Percentiles rank a stretch among this genome's conserved stretches.
These are phyloP conservation scores for Mycena vulgaris DNA, from an alignment of 768 basidiomycete species.

Conservation along the genomic window DNA sequence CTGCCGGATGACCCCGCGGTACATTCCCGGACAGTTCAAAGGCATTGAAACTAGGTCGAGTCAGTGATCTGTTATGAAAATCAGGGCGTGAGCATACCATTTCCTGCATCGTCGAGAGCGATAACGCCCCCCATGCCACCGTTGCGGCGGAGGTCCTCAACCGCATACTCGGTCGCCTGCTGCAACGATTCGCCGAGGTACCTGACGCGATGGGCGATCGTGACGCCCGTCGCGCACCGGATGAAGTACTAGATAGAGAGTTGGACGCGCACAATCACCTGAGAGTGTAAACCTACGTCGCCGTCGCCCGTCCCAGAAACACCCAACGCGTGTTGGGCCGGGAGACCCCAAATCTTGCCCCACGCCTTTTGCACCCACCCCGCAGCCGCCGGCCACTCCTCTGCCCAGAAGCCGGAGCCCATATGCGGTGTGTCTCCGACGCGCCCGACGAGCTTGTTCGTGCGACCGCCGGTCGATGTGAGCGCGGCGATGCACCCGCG, in stretches of 20 bases:
- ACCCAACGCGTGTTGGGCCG: conserved; percentile 66
- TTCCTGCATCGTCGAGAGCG: conserved; percentile 77
- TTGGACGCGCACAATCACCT: conserved; percentile 14
- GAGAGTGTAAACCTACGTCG: conserved; percentile 66
- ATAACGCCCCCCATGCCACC: conserved; percentile 85
- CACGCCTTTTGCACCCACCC: conserved; percentile 54
- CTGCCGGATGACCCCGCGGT: conserved; percentile 78
- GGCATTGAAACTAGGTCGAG: conserved; percentile 73
- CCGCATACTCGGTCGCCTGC: conserved; percentile 67
- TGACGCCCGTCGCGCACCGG: conserved; percentile 74
- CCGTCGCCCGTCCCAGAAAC: conserved; percentile 91
- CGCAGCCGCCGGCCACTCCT: conserved; percentile 71
- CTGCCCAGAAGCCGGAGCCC: conserved; percentile 89
- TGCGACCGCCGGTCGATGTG: conserved; percentile 87
- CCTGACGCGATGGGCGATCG: conserved; percentile 77
- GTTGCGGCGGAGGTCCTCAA: conserved; percentile 69
- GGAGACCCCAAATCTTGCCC: conserved; percentile 55
- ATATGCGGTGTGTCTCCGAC: conserved; percentile 88
- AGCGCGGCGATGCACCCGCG: conserved; percentile 80
- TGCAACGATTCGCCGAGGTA: conserved; percentile 70
- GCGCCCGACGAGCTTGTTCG: conserved; percentile 87
- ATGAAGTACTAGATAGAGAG: conserved; percentile 76
- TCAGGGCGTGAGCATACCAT: conserved; percentile 58
- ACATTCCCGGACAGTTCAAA: conserved; percentile 87
- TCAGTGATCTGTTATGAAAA: not conserved